Percentiles rank a stretch among this genome's conserved stretches.
Conservation (phyloP, 306 rosid genomes). For the Fragaria vesca region DNA sequence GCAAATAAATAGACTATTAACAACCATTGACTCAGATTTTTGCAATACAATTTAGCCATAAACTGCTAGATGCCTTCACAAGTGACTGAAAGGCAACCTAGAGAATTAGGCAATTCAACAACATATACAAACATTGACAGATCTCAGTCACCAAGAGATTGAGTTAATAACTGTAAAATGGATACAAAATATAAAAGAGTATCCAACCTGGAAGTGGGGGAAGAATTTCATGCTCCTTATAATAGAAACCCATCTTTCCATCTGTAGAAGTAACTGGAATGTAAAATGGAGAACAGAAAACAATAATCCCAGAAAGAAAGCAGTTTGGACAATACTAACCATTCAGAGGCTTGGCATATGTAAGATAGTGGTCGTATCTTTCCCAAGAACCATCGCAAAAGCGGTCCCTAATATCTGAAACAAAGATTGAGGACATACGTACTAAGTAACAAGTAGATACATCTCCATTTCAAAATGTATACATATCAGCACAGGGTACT, state of each 20-base stretch:
- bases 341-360: slow-evolving; percentile 71
- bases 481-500: slow-evolving; percentile 37
- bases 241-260: slow-evolving; percentile 90
- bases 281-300: slow-evolving; percentile 24
- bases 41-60: background rate
- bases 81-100: slow-evolving; percentile 17
- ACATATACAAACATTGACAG: background rate
- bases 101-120: background rate
- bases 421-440: slow-evolving; percentile 6
- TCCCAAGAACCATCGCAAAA: slow-evolving; percentile 83
- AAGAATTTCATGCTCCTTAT: slow-evolving; percentile 89
- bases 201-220: slow-evolving; percentile 93
- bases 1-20: background rate
- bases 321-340: slow-evolving; percentile 32
- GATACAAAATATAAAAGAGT: background rate
- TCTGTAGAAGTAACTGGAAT: slow-evolving; percentile 37
- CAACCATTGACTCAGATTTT: background rate
- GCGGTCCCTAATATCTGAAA: slow-evolving; percentile 66
- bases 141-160: background rate
- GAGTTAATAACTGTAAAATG: background rate
- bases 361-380: slow-evolving; percentile 55
- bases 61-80: background rate
- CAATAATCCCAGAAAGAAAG: slow-evolving; percentile 5
- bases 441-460: slow-evolving; percentile 19
- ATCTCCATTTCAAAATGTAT: slow-evolving; percentile 1